Evolutionary conservation across 306 rosid genomes (phyloP), one percentile per base, ranked within the genome.

Genomic region (Lotus japonicus): DNA sequence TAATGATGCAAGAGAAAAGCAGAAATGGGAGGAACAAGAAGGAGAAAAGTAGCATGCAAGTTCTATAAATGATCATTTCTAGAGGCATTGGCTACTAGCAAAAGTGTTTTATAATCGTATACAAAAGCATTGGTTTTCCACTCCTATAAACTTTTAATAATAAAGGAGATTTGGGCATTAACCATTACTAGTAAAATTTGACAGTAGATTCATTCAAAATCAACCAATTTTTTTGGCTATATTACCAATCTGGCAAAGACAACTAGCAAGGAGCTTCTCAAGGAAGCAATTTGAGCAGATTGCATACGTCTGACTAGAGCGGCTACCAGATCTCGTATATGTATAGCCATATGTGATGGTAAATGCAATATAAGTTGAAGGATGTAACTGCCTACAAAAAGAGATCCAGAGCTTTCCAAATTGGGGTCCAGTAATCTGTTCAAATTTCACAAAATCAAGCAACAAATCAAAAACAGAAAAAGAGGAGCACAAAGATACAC

Each of bases 291-390:
- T 81, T 87, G 83, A 76, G 86, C 89, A 74, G 98, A 85, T 76
- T 83, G 92, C 97, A 94, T 83, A 17, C 97, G 91, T 79, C 91
- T 86, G 60, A 94, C 81, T 71, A 94, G 86, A 54, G 98, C 97
- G 71, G 83, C 90, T 70, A 85, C 90, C 82, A 94, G 85, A 55
- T 90, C 94, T 13, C 64, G 87, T 58, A 94, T 83, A 76, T 94
- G 96, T 13, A 78, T 85, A 8, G 89, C 85, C 96, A 94, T 94
- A 60, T 94, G 96, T 14, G 90, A 85, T 28, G 89, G 88, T 45
- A 94, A 83, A 84, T 90, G 96, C 83, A 92, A 82, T 80, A 94
- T 82, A 76, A 94, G 91, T 77, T 94, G 98, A 82, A 94, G 86
- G 63, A 94, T 82, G 76, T 83, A 88, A 80, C 95, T 84, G 68